Base-by-base conservation (phyloP, 164 flowering plant species). In the Dillenia turbinata region DNA sequence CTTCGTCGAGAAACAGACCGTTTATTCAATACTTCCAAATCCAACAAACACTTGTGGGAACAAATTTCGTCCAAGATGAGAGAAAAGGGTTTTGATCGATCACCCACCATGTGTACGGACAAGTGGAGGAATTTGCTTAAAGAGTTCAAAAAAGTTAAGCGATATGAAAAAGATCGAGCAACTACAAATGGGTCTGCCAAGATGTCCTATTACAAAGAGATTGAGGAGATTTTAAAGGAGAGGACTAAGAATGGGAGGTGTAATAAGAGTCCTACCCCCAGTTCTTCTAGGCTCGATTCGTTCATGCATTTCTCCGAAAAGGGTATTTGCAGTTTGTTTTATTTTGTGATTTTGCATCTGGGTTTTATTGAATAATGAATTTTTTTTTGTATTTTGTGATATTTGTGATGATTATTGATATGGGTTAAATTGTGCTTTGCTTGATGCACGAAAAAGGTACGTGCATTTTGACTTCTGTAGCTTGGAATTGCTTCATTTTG, bases 61-160 rank as follows among this genome's bases (percentile, higher is more conserved):
- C 90, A 87, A 77, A 92, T 92, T 54, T 87, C 94, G 9, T 61
- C 78, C 3, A 92, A 89, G 75, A 92, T 92, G 96, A 82, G 90
- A 56, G 94, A 83, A 10, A 84, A 82, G 43, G 94, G 97, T 15
- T 92, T 89, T 45, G 97, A 92, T 65, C 70, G 97, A 9, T 85
- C 92, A 0, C 89, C 97, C 0, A 88, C 90, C 9, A 90, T 90
- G 97, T 90, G 97, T 52, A 92, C 97, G 15, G 97, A 92, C 71
- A 92, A 92, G 78, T 92, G 97, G 97, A 83, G 97, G 83, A 92
- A 92, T 61, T 66, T 92, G 59, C 63, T 92, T 68, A 92, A 92
- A 78, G 98, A 92, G 77, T 86, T 75, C 70, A 92, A 92, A 80
- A 92, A 90, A 70, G 87, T 85, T 4, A 86, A 80, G 77, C 89